A percentile compares a stretch with the other conserved stretches of the same genome.
phyloP scores from a whole-genome alignment of 768 basidiomycete species.

The Tricholoma matsutake region DNA sequence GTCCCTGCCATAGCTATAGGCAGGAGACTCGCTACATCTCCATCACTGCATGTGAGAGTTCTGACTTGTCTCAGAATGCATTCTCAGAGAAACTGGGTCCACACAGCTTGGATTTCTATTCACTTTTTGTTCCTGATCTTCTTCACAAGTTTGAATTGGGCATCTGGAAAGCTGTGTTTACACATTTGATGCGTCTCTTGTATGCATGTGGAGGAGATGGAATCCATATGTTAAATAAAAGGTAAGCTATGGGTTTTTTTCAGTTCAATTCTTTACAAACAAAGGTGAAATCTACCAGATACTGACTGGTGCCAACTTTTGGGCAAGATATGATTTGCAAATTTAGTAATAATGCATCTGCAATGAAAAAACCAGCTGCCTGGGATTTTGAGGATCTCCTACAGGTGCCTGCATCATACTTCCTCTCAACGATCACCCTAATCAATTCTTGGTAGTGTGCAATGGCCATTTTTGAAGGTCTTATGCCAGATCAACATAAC shows the following conservation, averaged over 20 bases:
- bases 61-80: neutral
- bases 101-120: neutral
- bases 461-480: neutral
- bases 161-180: constrained; percentile 20
- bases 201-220: constrained; percentile 14
- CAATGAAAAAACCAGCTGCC: constrained; percentile 15
- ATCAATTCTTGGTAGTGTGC: neutral
- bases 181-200: constrained; percentile 26
- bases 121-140: constrained; percentile 14
- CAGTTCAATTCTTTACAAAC: too few relatives aligned
- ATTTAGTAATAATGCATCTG: constrained; percentile 20
- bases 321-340: constrained; percentile 15
- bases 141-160: constrained; percentile 28
- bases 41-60: neutral
- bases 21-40: too few relatives aligned
- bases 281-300: neutral
- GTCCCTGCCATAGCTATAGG: too few relatives aligned
- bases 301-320: constrained; percentile 8
- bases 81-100: neutral
- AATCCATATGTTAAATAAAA: constrained; percentile 19
- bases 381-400: constrained; percentile 28
- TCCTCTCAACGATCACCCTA: too few relatives aligned
- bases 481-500: neutral
- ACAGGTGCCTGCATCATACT: constrained; percentile 14
- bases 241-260: constrained; percentile 13